Conservation (phyloP, 2,329 filamentous ascomycete species). For the Diaporthe sp. region DNA sequence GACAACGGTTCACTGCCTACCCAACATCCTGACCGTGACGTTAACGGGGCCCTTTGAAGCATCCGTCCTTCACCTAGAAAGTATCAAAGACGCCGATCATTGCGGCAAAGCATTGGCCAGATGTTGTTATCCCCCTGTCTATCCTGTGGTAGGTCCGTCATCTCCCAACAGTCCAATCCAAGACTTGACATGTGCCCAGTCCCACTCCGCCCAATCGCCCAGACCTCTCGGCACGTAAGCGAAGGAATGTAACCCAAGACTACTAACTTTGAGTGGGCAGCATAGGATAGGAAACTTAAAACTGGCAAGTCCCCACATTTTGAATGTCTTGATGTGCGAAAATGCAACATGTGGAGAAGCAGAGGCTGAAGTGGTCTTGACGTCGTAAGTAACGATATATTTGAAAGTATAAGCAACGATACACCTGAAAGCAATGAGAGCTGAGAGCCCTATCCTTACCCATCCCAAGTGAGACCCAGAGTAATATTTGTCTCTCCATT, state of each 20-base stretch:
- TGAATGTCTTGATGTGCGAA: not conserved
- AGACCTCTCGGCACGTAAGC: not conserved
- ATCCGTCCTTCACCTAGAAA: not conserved
- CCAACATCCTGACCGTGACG: not conserved
- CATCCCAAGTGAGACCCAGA: no score
- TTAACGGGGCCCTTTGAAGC: not conserved
- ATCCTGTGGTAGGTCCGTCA: not conserved
- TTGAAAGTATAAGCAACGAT: not conserved
- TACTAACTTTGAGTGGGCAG: not conserved
- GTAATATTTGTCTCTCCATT: not conserved
- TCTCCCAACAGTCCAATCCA: not conserved
- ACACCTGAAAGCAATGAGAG: not conserved
- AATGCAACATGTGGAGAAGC: not conserved
- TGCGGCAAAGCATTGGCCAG: not conserved
- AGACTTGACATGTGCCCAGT: constrained; percentile 2
- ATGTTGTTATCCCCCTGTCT: not conserved
- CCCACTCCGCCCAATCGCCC: not conserved
- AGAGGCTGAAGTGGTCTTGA: not conserved
- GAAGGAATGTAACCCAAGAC: constrained; percentile 11
- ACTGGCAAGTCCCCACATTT: not conserved
- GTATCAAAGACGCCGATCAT: no score
- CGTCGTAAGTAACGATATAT: not conserved
- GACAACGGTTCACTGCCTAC: not conserved
- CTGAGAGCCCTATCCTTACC: not conserved
- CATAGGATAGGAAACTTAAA: not conserved